Base-by-base conservation (phyloP, 306 rosid species). In the Alnus glutinosa region DNA sequence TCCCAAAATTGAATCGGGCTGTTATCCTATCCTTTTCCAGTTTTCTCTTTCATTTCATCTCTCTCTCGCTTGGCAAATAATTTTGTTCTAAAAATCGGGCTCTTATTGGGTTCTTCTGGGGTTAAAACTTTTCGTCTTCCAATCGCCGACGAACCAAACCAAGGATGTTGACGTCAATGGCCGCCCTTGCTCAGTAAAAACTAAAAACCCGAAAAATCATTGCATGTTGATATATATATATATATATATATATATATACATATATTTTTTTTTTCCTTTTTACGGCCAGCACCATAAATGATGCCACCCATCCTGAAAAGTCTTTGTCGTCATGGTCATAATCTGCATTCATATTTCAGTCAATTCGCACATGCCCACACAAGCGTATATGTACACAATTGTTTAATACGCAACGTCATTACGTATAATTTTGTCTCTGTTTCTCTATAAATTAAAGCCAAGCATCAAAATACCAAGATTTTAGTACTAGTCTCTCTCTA, bases 271-370 rank as follows among this genome's bases (percentile, higher is more conserved):
- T 9, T 58, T 58, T n/a, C n/a, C 23, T 37, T 52, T 58, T 2
- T 44, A 3, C 32, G 19, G 13, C 47, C 55, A 39, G 8, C 74
- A 2, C 48, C 63, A 7, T 75, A 54, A 54, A 18, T 47, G 57
- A 68, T 69, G 47, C 71, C 15, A 10, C 46, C 28, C 8, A 50
- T 10, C 32, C 6, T n/a, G 23, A 6, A 36, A 1, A 32, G 49
- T 52, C 34, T 70, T 79, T 78, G 81, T 72, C 79, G 1, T 6
- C 69, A 14, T 36, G 61, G 11, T n/a, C 87, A 58, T 79, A 62
- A 75, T 50, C 28, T 6, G 19, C 19, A 47, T 71, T 71, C 39
- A 49, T 49, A 4, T 19, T 10, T 50, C 58, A 6, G 58, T 71
- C 59, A 49, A 71, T 71, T 71, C 75, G 75, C 50, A 49, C 8